These are phyloP conservation scores for Rhytidiadelphus loreus DNA, from an alignment of 225 moss, liverwort and hornwort species.

Conservation along the genomic window DNA sequence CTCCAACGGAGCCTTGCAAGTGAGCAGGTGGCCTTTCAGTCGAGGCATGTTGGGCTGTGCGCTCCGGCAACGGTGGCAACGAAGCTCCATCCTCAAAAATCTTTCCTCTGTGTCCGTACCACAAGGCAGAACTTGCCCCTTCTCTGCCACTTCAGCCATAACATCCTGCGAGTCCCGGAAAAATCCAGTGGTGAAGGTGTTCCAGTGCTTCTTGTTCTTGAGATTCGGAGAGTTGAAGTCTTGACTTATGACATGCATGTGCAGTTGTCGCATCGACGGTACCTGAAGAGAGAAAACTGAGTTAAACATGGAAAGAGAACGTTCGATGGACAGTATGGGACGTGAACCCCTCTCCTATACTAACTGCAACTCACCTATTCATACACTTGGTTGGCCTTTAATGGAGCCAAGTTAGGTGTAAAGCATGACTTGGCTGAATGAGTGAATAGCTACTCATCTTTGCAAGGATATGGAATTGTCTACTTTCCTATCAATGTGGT, in stretches of 20 bases:
- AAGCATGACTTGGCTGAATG: neutral
- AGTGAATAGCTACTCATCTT: neutral
- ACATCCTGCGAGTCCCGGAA: slow-evolving; percentile 47
- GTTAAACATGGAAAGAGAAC: neutral
- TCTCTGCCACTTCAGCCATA: slow-evolving; percentile 44
- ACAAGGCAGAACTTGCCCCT: slow-evolving; percentile 36
- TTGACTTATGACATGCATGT: slow-evolving; percentile 88
- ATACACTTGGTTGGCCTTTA: neutral
- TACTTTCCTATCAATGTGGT: neutral
- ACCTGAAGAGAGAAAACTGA: slow-evolving; percentile 14
- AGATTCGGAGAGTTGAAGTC: slow-evolving; percentile 68
- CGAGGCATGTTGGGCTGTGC: slow-evolving; percentile 68
- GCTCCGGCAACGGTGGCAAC: slow-evolving; percentile 64
- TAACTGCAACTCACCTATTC: neutral
- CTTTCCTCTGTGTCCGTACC: slow-evolving; percentile 23
- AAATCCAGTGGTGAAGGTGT: slow-evolving; percentile 77
- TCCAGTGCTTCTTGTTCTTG: slow-evolving; percentile 99
- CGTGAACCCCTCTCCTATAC: neutral
- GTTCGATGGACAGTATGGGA: neutral
- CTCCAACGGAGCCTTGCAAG: slow-evolving; percentile 35
- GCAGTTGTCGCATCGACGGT: slow-evolving; percentile 87
- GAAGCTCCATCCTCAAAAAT: slow-evolving; percentile 48
- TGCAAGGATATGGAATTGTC: neutral
- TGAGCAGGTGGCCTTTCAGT: slow-evolving; percentile 56
- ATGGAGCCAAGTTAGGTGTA: neutral